phyloP scores from a whole-genome alignment of 768 basidiomycete species.

The Exsudoporus frostii region DNA sequence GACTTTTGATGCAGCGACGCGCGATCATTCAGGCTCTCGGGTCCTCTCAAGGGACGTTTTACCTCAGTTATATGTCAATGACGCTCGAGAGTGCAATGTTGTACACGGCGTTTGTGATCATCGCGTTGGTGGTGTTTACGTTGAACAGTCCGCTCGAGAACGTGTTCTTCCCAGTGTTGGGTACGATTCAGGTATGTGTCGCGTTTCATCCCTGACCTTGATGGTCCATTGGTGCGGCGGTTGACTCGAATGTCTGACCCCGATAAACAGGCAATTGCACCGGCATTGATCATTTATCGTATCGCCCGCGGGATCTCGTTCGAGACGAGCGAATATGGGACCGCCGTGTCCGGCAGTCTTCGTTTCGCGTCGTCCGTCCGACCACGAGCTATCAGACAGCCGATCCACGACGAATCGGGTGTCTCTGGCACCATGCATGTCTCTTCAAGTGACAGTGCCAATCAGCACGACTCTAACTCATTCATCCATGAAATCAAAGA shows the following conservation, averaged over 20 bases:
- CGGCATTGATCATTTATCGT: slow-evolving; percentile 20
- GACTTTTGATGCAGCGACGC: slow-evolving; percentile 20
- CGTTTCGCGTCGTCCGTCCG: slow-evolving; percentile 6
- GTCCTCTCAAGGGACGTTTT: slow-evolving; percentile 13
- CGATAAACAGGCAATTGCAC: slow-evolving; percentile 11
- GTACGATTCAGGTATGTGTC: slow-evolving; percentile 17
- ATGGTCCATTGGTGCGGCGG: neutral
- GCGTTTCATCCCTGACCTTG: neutral
- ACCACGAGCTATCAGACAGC: neutral
- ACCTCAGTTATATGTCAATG: slow-evolving; percentile 25
- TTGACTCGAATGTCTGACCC: neutral
- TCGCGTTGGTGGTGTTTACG: slow-evolving; percentile 13
- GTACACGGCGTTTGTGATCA: slow-evolving; percentile 13
- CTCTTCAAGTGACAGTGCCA: neutral
- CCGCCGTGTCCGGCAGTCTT: neutral
- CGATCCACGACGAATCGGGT: neutral
- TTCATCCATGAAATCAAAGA: slow-evolving; percentile 13
- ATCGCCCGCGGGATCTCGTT: slow-evolving; percentile 21
- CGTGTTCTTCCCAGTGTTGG: slow-evolving; percentile 22
- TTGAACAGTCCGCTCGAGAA: slow-evolving; percentile 23
- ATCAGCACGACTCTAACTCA: slow-evolving; percentile 4
- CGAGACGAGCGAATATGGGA: slow-evolving; percentile 12
- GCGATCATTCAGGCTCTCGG: slow-evolving; percentile 10
- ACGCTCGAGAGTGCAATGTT: slow-evolving; percentile 23
- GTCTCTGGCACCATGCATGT: slow-evolving; percentile 11